Conservation (phyloP, 768 basidiomycete species). For the Kwoniella dejecticola region DNA sequence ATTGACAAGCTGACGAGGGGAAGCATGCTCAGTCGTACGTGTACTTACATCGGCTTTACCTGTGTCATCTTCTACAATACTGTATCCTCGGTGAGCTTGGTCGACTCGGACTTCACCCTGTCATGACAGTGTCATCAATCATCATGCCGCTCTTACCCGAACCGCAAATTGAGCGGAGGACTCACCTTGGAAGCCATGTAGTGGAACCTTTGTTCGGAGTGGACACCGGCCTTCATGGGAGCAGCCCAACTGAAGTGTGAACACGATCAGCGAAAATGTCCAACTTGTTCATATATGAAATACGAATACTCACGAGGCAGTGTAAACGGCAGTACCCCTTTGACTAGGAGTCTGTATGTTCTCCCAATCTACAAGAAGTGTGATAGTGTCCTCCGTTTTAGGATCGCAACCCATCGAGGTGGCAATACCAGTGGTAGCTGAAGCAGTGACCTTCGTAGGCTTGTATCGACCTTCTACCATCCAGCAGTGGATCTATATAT, state of each 20-base stretch:
- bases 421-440: constrained; percentile 87
- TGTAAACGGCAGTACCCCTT: constrained; percentile 83
- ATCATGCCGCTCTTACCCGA: not conserved
- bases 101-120: constrained; percentile 90
- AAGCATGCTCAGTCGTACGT: not conserved
- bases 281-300: not conserved
- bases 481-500: constrained; percentile 65
- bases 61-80: constrained; percentile 78
- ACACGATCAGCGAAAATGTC: not conserved
- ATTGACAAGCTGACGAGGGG: not conserved
- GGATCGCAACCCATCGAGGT: constrained; percentile 68
- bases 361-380: constrained; percentile 91
- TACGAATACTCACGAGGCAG: constrained; percentile 59
- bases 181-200: constrained; percentile 87
- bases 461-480: constrained; percentile 57
- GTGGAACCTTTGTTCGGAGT: constrained; percentile 89
- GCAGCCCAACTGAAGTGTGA: constrained; percentile 73
- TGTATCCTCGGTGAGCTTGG: constrained; percentile 92
- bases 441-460: constrained; percentile 71
- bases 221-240: constrained; percentile 80
- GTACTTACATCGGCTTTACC: constrained; percentile 66
- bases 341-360: constrained; percentile 73
- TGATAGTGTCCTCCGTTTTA: constrained; percentile 91
- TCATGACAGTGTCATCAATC: constrained; percentile 4
- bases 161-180: not conserved